phyloP scores from a whole-genome alignment of 148 eudicot genomes.

The Bassia scoparia region DNA sequence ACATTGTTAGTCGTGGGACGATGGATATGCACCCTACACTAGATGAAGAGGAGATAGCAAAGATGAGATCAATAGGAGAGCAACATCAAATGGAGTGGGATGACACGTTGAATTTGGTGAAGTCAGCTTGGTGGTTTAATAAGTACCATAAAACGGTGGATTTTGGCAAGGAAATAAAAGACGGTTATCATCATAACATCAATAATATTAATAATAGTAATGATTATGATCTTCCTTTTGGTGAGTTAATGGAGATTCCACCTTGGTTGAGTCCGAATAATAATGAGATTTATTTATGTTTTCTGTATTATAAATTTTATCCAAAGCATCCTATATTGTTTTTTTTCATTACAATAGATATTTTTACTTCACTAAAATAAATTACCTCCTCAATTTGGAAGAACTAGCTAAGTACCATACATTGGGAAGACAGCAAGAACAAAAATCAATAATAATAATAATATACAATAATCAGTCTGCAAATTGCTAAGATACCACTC shows the following conservation, averaged over 20 bases:
- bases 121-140: slow-evolving; percentile 86
- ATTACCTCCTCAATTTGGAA: too few species aligned
- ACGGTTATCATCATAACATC: neutral
- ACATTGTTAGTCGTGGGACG: slow-evolving; percentile 2
- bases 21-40: slow-evolving; percentile 42
- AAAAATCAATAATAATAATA: too few species aligned
- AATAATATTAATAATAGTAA: neutral
- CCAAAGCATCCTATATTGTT: too few species aligned
- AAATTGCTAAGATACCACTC: too few species aligned
- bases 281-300: too few species aligned
- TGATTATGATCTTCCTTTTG: slow-evolving; percentile 28
- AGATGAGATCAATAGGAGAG: slow-evolving; percentile 70
- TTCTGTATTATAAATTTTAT: too few species aligned
- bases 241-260: slow-evolving; percentile 61
- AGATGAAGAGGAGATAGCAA: slow-evolving; percentile 74
- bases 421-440: too few species aligned
- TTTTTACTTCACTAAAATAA: too few species aligned
- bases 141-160: slow-evolving; percentile 51
- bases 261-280: slow-evolving; percentile 50
- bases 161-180: slow-evolving; percentile 25
- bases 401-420: too few species aligned
- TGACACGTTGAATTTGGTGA: slow-evolving; percentile 66
- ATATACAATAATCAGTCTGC: too few species aligned
- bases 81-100: slow-evolving; percentile 87
- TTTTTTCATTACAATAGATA: too few species aligned